phyloP scores from a whole-genome alignment of 2,329 filamentous ascomycete genomes.

The Pseudocercospora fijiensis region DNA sequence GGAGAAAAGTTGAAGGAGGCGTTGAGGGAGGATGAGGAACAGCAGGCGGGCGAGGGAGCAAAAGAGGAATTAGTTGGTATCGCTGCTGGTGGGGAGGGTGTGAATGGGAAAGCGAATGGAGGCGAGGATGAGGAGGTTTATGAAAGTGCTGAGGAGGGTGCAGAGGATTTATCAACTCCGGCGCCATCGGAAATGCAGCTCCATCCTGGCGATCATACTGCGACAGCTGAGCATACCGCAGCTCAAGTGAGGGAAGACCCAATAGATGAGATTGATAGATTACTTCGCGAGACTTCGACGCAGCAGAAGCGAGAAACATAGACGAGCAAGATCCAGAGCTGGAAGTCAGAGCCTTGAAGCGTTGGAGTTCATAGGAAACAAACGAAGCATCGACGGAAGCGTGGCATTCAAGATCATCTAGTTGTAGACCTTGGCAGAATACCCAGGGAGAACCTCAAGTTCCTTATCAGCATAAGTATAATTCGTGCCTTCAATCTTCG shows the following conservation, averaged over 20 bases:
- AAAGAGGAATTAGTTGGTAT: background rate
- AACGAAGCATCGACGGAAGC: background rate
- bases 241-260: constrained; percentile 2
- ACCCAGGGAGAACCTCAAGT: constrained; percentile 41
- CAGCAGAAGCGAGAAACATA: constrained; percentile 15
- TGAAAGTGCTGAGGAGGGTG: background rate
- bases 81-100: background rate
- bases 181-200: constrained; percentile 19
- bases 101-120: background rate
- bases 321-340: background rate
- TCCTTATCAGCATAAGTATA: constrained; percentile 34
- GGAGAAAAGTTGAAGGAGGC: constrained; percentile 44
- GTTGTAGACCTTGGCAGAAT: constrained; percentile 35
- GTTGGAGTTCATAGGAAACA: background rate
- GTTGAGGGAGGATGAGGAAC: constrained; percentile 31
- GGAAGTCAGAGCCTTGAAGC: background rate
- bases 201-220: constrained; percentile 25
- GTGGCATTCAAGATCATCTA: constrained; percentile 16
- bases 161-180: background rate
- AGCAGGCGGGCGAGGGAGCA: background rate
- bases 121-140: constrained; percentile 1
- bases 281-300: constrained; percentile 25
- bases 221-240: constrained; percentile 11
- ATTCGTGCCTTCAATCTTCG: constrained; percentile 42
- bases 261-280: constrained; percentile 22